These are phyloP conservation scores for Paramyrothecium sp. DNA, from an alignment of 2,329 filamentous ascomycete species.

Conservation along the genomic window DNA sequence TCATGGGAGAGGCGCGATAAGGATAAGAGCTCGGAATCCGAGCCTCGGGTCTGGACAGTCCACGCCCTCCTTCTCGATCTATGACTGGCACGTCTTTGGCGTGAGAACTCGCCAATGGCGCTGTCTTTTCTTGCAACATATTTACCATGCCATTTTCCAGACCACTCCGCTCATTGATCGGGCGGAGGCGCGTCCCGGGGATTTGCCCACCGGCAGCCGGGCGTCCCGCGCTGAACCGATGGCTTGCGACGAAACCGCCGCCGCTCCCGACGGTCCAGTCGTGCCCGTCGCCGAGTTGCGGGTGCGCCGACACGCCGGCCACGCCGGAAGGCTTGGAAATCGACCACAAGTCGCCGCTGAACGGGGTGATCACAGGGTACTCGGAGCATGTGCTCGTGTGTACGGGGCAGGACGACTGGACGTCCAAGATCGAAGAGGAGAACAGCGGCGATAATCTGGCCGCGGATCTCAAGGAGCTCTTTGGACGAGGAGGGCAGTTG, in stretches of 20 bases:
- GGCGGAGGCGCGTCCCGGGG: background rate
- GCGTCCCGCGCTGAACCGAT: background rate
- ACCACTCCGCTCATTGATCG: background rate
- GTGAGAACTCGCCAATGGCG: background rate
- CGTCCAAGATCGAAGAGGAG: constrained; percentile 81
- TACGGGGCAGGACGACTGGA: constrained; percentile 79
- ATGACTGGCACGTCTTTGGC: background rate
- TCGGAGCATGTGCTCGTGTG: constrained; percentile 81
- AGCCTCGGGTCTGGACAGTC: background rate
- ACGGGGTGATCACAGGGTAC: constrained; percentile 76
- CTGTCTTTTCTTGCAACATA: background rate
- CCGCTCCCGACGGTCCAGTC: constrained; percentile 44
- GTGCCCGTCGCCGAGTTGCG: constrained; percentile 76
- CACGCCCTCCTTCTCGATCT: background rate
- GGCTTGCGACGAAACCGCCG: constrained; percentile 15
- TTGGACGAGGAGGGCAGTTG: constrained; percentile 65
- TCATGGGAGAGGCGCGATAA: background rate
- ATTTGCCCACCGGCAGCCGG: too few species aligned
- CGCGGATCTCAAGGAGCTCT: constrained; percentile 67
- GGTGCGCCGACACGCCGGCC: constrained; percentile 64
- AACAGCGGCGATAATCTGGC: constrained; percentile 64
- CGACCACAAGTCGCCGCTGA: constrained; percentile 67
- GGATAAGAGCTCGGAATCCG: background rate
- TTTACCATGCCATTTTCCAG: background rate
- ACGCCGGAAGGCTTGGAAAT: constrained; percentile 71